Conservation (phyloP, 495 filamentous ascomycete species). For the Xylona heveae region DNA sequence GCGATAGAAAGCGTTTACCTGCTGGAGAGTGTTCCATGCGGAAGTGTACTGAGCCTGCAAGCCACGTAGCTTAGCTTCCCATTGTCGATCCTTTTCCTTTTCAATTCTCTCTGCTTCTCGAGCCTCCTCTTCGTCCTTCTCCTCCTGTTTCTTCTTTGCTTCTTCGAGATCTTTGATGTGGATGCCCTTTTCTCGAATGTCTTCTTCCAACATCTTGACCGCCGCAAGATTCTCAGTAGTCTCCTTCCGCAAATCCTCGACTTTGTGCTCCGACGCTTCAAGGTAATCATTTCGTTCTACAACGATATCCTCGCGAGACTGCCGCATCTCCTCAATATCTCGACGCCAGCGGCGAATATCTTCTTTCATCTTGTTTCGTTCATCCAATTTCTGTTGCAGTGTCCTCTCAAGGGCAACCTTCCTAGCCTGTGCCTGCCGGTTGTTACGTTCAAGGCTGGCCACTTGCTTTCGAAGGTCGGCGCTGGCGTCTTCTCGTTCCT, state of each 20-base stretch:
- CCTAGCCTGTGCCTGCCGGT: conserved; percentile 62
- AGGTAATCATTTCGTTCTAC: conserved; percentile 24
- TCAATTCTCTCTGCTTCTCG: conserved; percentile 28
- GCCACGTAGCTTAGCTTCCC: conserved; percentile 25
- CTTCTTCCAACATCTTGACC: conserved; percentile 37
- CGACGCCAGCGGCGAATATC: conserved; percentile 37
- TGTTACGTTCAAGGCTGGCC: conserved; percentile 56
- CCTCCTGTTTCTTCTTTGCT: conserved; percentile 25
- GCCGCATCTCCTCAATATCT: conserved; percentile 26
- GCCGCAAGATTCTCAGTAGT: conserved; percentile 27
- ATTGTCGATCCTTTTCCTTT: conserved; percentile 33
- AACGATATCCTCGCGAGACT: conserved; percentile 24
- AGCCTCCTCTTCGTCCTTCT: conserved; percentile 25
- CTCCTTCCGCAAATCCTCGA: conserved; percentile 27
- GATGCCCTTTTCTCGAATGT: conserved; percentile 35
- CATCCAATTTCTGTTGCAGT: conserved; percentile 38
- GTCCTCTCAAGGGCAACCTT: conserved; percentile 54
- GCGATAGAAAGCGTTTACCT: conserved; percentile 9
- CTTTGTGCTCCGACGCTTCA: conserved; percentile 21
- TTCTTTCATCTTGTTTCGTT: conserved; percentile 36
- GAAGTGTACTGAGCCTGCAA: conserved; percentile 30
- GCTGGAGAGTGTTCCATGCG: conserved; percentile 24
- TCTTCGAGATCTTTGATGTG: conserved; percentile 43
- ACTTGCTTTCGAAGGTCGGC: conserved; percentile 64
- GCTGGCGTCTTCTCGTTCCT: conserved; percentile 72